These are phyloP conservation scores for Termitomyces sp. DNA, from an alignment of 768 basidiomycete species.

Conservation along the genomic window DNA sequence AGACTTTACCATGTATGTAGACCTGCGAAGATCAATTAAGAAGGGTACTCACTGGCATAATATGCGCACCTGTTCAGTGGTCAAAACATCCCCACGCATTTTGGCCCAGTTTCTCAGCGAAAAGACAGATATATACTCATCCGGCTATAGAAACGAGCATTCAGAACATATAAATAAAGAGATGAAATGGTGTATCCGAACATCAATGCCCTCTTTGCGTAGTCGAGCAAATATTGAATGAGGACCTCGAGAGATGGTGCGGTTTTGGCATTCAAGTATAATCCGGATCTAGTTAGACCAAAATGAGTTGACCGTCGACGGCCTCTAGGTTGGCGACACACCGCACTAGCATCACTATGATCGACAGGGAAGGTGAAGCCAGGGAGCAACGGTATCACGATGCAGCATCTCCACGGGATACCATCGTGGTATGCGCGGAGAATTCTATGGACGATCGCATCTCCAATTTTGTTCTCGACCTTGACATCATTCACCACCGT, in stretches of 20 bases:
- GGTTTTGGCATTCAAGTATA: slow-evolving; percentile 93
- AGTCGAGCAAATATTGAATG: slow-evolving; percentile 87
- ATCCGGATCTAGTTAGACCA: slow-evolving; percentile 65
- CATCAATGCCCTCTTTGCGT: slow-evolving; percentile 84
- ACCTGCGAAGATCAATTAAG: slow-evolving; percentile 39
- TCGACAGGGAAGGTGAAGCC: slow-evolving; percentile 94
- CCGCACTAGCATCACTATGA: slow-evolving; percentile 88
- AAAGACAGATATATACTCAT: slow-evolving; percentile 89
- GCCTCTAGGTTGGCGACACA: slow-evolving; percentile 30
- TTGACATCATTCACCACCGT: slow-evolving; percentile 81
- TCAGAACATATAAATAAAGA: slow-evolving; percentile 4
- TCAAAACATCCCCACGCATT: slow-evolving; percentile 74
- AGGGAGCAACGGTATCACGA: slow-evolving; percentile 87
- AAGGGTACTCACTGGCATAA: background rate
- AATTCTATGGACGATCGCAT: slow-evolving; percentile 88
- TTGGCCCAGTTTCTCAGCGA: slow-evolving; percentile 93
- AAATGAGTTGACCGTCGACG: background rate
- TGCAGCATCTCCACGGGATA: slow-evolving; percentile 87
- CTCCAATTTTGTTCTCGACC: slow-evolving; percentile 92
- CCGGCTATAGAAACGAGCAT: slow-evolving; percentile 52
- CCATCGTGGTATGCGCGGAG: slow-evolving; percentile 79
- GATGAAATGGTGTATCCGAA: slow-evolving; percentile 28
- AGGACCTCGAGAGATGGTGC: slow-evolving; percentile 83
- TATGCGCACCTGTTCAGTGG: slow-evolving; percentile 76
- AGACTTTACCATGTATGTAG: slow-evolving; percentile 86